phyloP scores from a whole-genome alignment of 345 rosid genomes.

The Eucalyptus microcorys region DNA sequence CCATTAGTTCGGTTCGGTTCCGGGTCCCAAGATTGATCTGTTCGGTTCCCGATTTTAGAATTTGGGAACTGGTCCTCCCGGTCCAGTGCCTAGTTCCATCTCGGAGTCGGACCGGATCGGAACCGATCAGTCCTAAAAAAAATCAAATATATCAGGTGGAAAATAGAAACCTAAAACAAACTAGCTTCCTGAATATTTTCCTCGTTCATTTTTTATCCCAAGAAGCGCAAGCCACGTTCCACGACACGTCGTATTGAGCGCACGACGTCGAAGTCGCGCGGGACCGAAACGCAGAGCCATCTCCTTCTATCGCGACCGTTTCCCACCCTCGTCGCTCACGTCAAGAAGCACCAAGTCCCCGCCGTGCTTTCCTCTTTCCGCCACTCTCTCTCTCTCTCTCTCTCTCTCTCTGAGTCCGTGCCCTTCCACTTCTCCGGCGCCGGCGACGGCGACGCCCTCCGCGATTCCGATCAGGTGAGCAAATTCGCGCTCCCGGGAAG shows the following conservation, averaged over 20 bases:
- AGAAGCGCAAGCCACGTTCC: not conserved
- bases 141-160: not conserved
- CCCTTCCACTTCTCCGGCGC: not conserved
- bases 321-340: not conserved
- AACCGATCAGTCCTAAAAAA: too few species aligned
- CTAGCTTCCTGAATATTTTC: too few species aligned
- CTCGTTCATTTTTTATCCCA: not conserved
- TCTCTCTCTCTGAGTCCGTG: not conserved
- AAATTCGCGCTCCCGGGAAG: not conserved
- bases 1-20: accelerated
- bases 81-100: accelerated
- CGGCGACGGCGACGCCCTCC: not conserved
- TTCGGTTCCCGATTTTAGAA: accelerated
- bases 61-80: accelerated
- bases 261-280: not conserved
- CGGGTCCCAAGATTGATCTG: accelerated
- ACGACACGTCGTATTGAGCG: not conserved
- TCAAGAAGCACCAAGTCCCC: not conserved
- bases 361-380: not conserved
- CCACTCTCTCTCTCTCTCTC: not conserved
- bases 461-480: not conserved
- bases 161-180: not conserved
- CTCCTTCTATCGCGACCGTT: not conserved
- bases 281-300: not conserved
- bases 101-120: accelerated